phyloP scores from a whole-genome alignment of 192 early-diverging fungal genomes.

The Dissophora globulifera region DNA sequence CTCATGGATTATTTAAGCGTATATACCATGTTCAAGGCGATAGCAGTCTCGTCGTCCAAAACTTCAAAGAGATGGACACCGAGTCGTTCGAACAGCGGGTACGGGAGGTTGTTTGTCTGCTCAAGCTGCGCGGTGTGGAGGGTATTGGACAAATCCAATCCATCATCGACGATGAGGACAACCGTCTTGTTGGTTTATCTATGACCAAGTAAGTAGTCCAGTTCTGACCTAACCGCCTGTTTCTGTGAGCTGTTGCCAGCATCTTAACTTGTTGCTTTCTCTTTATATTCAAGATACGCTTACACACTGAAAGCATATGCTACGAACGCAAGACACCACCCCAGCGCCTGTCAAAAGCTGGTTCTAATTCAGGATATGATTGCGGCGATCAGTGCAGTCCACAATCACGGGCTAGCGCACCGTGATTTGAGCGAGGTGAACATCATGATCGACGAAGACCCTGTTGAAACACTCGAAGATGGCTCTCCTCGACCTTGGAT shows the following conservation, averaged over 20 bases:
- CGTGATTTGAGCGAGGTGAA: constrained; percentile 70
- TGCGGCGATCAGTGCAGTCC: constrained; percentile 59
- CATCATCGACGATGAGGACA: constrained; percentile 59
- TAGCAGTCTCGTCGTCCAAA: constrained; percentile 60
- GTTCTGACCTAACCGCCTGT: too few species aligned
- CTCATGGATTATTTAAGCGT: constrained; percentile 64
- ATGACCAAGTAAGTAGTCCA: constrained; percentile 68
- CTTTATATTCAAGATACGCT: constrained; percentile 50
- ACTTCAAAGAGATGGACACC: constrained; percentile 65
- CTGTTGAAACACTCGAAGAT: constrained; percentile 50
- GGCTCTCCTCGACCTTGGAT: constrained; percentile 54
- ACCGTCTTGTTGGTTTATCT: constrained; percentile 65
- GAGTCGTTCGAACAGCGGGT: constrained; percentile 64
- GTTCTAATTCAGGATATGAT: constrained; percentile 64
- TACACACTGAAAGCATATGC: constrained; percentile 66
- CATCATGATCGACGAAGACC: constrained; percentile 65
- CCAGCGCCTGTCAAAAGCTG: constrained; percentile 65
- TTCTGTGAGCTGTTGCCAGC: too few species aligned
- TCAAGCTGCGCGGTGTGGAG: constrained; percentile 54
- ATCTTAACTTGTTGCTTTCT: background rate
- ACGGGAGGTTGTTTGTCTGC: constrained; percentile 63
- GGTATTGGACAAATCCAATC: constrained; percentile 66
- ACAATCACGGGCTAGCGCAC: constrained; percentile 64
- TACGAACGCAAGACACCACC: constrained; percentile 58
- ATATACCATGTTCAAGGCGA: constrained; percentile 63